These are phyloP conservation scores for Volutella citrinella DNA, from an alignment of 2,329 filamentous ascomycete species.

Conservation along the genomic window DNA sequence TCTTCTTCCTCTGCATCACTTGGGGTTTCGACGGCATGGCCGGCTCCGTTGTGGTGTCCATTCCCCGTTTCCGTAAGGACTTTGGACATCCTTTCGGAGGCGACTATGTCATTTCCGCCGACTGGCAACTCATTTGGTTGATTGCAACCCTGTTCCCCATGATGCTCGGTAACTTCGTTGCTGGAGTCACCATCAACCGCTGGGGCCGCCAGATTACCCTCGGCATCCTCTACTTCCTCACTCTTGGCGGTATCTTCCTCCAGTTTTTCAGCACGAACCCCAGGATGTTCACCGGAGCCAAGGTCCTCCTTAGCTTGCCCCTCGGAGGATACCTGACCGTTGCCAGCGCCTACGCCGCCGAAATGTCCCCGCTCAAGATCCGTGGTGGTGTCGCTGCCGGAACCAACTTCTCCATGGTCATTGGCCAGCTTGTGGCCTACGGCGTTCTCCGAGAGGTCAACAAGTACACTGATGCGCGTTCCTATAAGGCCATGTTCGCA, in stretches of 20 bases:
- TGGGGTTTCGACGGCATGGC: conserved; percentile 6
- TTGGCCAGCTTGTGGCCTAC: conserved; percentile 19
- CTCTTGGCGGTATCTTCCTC: conserved; percentile 5
- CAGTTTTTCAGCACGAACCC: conserved; percentile 3
- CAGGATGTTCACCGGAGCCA: conserved; percentile 2
- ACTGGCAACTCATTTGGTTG: conserved; percentile 7
- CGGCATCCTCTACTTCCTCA: conserved; percentile 1
- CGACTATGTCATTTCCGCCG: conserved; percentile 6
- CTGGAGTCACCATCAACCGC: conserved; percentile 2
- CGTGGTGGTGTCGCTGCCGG: conserved; percentile 20
- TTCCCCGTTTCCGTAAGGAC: conserved; percentile 6
- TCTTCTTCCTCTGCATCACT: conserved; percentile 9
- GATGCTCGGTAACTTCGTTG: conserved; percentile 2
- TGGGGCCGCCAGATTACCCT: conserved; percentile 3
- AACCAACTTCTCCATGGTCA: conserved; percentile 24
- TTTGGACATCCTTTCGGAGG: conserved; percentile 5
- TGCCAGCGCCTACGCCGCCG: conserved; percentile 19
- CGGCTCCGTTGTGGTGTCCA: conserved; percentile 6
- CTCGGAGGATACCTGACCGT: conserved; percentile 19
- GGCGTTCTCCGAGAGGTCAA: conserved; percentile 21
- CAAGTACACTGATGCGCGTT: conserved; percentile 18
- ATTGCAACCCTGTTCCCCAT: conserved; percentile 1
- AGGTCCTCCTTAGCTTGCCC: conserved; percentile 7
- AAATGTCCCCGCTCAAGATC: conserved; percentile 22
- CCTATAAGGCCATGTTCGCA: conserved; percentile 28